Conservation (phyloP, 2,329 filamentous ascomycete species). For the Paecilomyces sp. region DNA sequence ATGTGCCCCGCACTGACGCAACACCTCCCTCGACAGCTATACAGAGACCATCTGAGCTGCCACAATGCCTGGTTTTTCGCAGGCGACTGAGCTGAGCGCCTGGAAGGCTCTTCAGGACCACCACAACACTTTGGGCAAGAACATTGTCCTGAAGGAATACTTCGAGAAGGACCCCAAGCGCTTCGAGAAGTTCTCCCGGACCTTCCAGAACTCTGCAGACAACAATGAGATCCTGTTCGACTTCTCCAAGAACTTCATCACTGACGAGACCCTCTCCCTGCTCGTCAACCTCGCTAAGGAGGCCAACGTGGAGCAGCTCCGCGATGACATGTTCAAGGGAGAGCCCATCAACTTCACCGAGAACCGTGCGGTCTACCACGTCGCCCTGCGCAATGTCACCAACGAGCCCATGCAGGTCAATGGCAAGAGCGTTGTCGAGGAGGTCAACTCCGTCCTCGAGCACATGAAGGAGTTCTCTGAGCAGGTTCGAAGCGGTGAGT, state of each 20-base stretch:
- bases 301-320: constrained; percentile 83
- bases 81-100: constrained; percentile 75
- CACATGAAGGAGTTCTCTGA: constrained; percentile 99
- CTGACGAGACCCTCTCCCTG: constrained; percentile 80
- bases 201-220: constrained; percentile 72
- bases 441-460: constrained; percentile 80
- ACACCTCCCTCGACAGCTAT: constrained; percentile 3
- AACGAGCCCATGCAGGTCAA: constrained; percentile 79
- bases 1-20: constrained; percentile 20
- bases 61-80: constrained; percentile 44
- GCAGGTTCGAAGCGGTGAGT: constrained; percentile 86
- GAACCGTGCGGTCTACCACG: constrained; percentile 90
- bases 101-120: constrained; percentile 91
- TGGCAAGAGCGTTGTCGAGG: constrained; percentile 87
- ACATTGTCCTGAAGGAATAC: constrained; percentile 86
- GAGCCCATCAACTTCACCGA: constrained; percentile 99
- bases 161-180: constrained; percentile 83
- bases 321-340: constrained; percentile 94
- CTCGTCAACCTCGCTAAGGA: constrained; percentile 87
- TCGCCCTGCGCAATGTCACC: constrained; percentile 82
- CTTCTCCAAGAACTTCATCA: constrained; percentile 98
- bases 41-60: constrained; percentile 6
- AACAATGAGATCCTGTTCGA: constrained; percentile 88
- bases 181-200: constrained; percentile 83
- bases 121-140: constrained; percentile 77